Base-by-base conservation (phyloP, 306 rosid species). In the Cyclanthera cordifolia region DNA sequence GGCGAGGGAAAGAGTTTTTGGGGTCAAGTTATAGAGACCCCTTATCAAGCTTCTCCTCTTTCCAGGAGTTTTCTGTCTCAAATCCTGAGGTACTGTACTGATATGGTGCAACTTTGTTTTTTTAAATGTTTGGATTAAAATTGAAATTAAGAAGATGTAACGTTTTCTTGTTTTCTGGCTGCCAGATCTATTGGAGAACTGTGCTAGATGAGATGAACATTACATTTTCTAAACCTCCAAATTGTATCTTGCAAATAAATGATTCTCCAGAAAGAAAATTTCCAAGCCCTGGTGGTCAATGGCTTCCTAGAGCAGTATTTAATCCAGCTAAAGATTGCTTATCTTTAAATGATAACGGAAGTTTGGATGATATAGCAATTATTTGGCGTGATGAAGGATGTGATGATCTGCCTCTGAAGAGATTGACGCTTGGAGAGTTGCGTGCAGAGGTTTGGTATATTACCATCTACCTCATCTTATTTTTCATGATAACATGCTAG, bases 311-410 rank as follows among this genome's bases (percentile, higher is more conserved):
- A 82, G 98, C 95, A 11, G 82, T 65, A 28, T 53, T 88, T 59
- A 93, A 93, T 79, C 88, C 95, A 6, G 98, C 96, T 28, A 75
- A 82, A 52, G 85, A 83, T 81, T 93, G 99, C 77, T 83, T 90
- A 64, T 72, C 53, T 76, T 21, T 82, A 45, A 85, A 89, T 77
- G 19, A 23, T 32, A 82, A 77, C 69, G 84, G 95, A 73, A 80
- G 81, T 83, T 80, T 83, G 81, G 75, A 81, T 78, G 99, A 84
- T 79, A 78, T 80, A 3, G 74, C 73, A 70, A 53, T 93, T 78
- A 41, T 87, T 72, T 89, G 96, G 96, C 96, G 91, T 47, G 90
- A 84, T 34, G 99, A 93, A 82, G 87, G 77, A 54, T 70, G 79
- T 6, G 91, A 87, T 72, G 86, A 77, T 81, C 82, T 83, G 52